These are phyloP conservation scores for Wakefieldia striispora DNA, from an alignment of 768 basidiomycete species.

Conservation along the genomic window DNA sequence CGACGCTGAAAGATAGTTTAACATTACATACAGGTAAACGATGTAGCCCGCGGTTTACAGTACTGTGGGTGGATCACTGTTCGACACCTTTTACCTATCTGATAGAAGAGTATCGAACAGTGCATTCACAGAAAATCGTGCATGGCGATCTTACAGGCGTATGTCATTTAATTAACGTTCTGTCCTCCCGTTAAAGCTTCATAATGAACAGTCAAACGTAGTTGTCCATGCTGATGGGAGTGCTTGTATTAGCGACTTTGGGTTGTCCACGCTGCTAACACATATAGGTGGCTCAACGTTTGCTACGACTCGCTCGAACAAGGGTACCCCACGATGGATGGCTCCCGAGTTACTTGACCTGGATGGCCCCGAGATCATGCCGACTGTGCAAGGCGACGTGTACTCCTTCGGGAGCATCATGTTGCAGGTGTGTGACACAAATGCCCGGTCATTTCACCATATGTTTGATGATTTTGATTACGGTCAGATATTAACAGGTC, in stretches of 20 bases:
- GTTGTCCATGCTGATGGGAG: background rate
- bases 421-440: constrained; percentile 8
- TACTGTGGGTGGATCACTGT: background rate
- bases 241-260: constrained; percentile 7
- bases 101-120: background rate
- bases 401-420: constrained; percentile 12
- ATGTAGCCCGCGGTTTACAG: background rate
- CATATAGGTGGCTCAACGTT: background rate
- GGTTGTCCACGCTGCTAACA: constrained; percentile 1
- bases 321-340: too few relatives aligned
- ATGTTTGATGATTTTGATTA: too few relatives aligned
- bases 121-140: background rate
- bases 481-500: too few relatives aligned
- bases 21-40: background rate
- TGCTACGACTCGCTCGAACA: background rate
- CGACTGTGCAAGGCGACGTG: background rate
- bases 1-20: background rate
- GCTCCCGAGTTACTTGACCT: too few relatives aligned
- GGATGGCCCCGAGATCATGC: background rate
- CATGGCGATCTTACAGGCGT: constrained; percentile 1
- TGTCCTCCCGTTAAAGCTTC: background rate
- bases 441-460: too few relatives aligned
- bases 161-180: too few relatives aligned
- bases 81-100: background rate
- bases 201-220: background rate